Evolutionary conservation across 2,329 filamentous ascomycete species (phyloP).

Genomic region (Xylaria sp.): DNA sequence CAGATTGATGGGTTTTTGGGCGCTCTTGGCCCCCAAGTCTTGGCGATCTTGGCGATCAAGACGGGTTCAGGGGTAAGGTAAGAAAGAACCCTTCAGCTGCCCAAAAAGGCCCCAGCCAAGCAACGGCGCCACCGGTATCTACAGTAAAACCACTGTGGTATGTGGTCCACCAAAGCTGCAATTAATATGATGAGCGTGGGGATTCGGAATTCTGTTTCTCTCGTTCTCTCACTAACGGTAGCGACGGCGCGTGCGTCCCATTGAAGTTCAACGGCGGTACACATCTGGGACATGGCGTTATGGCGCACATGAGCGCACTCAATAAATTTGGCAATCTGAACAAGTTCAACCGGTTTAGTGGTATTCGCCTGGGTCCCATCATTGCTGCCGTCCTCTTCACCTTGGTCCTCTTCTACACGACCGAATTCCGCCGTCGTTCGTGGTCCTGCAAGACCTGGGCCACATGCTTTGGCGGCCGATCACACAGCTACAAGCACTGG

Average conservation of each 20-base stretch:
- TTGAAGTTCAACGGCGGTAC: constrained; percentile 3
- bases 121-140: constrained; percentile 4
- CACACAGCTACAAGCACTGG: constrained; percentile 44
- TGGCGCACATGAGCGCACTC: constrained; percentile 23
- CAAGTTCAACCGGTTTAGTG: constrained; percentile 31
- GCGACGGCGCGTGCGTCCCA: constrained; percentile 10
- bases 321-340: constrained; percentile 18
- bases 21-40: not conserved
- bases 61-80: constrained; percentile 4
- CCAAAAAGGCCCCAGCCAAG: constrained; percentile 8
- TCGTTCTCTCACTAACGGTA: constrained; percentile 10
- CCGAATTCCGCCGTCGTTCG: constrained; percentile 43
- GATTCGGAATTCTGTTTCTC: constrained; percentile 3
- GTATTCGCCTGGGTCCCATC: constrained; percentile 34
- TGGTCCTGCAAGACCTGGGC: constrained; percentile 47
- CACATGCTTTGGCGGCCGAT: constrained; percentile 40
- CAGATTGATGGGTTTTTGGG: not conserved
- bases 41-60: constrained; percentile 12
- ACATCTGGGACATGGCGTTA: constrained; percentile 21
- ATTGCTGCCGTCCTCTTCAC: constrained; percentile 36
- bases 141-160: not conserved
- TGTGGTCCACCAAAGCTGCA: not conserved
- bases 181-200: not conserved
- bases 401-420: constrained; percentile 44
- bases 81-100: constrained; percentile 17